Evolutionary conservation across 2,329 filamentous ascomycete species (phyloP).

Genomic region (Calonectria ilicicola): DNA sequence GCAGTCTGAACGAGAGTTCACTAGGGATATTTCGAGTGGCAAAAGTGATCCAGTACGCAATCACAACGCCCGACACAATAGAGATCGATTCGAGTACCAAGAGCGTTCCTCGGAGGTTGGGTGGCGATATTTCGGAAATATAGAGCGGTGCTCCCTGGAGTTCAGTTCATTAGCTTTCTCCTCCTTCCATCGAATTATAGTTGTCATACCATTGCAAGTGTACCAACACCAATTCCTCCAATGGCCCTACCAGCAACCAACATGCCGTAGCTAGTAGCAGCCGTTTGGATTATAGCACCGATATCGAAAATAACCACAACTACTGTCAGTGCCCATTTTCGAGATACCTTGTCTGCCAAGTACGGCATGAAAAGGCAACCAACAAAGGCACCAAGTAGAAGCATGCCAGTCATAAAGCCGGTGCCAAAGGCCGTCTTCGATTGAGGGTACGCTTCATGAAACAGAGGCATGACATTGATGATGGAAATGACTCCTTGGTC

Average conservation of each 20-base stretch:
- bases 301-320: not conserved
- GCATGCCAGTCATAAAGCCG: not conserved
- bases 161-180: not conserved
- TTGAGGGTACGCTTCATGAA: not conserved
- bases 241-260: not conserved
- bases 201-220: not conserved
- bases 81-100: slow-evolving; percentile 47
- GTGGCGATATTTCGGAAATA: slow-evolving; percentile 46
- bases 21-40: slow-evolving; percentile 57
- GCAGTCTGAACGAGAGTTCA: slow-evolving; percentile 58
- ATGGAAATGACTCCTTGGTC: slow-evolving; percentile 1
- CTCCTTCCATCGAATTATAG: not conserved
- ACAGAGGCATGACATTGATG: not conserved
- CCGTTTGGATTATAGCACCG: not conserved
- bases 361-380: not conserved
- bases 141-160: slow-evolving; percentile 31
- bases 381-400: not conserved
- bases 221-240: not conserved
- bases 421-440: not conserved
- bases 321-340: slow-evolving; percentile 2
- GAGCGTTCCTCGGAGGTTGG: slow-evolving; percentile 44
- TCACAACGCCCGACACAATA: slow-evolving; percentile 48
- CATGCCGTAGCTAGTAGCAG: not conserved
- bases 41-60: slow-evolving; percentile 49
- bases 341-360: not conserved